These are phyloP conservation scores for Salix udensis DNA, from an alignment of 345 rosid species.

Conservation along the genomic window DNA sequence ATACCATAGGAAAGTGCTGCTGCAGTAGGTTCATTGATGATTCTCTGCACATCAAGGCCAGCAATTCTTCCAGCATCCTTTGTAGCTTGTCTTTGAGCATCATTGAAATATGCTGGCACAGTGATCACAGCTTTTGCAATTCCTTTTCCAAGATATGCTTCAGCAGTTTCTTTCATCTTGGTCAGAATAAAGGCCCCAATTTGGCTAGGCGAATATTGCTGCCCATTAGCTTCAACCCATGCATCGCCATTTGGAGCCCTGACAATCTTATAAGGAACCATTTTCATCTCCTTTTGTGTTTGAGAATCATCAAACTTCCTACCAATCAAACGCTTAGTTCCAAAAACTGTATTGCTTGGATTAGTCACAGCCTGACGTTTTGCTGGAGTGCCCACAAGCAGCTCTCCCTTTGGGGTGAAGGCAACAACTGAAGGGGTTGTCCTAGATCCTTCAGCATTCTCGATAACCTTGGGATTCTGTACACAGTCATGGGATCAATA, in stretches of 20 bases:
- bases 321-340: slow-evolving; percentile 35
- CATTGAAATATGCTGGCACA: slow-evolving; percentile 40
- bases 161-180: slow-evolving; percentile 38
- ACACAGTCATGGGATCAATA: neutral
- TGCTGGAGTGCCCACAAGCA: slow-evolving; percentile 38
- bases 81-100: slow-evolving; percentile 40
- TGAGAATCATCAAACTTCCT: slow-evolving; percentile 33
- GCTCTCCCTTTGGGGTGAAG: slow-evolving; percentile 29
- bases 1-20: slow-evolving; percentile 38
- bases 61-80: slow-evolving; percentile 39
- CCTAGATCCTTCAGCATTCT: slow-evolving; percentile 37
- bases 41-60: slow-evolving; percentile 37
- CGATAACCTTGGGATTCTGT: slow-evolving; percentile 36
- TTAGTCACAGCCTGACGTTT: slow-evolving; percentile 40
- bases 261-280: slow-evolving; percentile 38
- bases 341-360: slow-evolving; percentile 33
- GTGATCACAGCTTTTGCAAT: slow-evolving; percentile 35
- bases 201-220: slow-evolving; percentile 38
- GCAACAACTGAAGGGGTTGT: slow-evolving; percentile 37
- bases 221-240: slow-evolving; percentile 37
- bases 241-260: slow-evolving; percentile 38
- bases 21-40: slow-evolving; percentile 41
- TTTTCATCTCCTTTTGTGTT: slow-evolving; percentile 38
- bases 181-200: slow-evolving; percentile 34
- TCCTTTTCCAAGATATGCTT: slow-evolving; percentile 30